These are phyloP conservation scores for Termitomyces eurrhizus DNA, from an alignment of 768 basidiomycete species.

Conservation along the genomic window DNA sequence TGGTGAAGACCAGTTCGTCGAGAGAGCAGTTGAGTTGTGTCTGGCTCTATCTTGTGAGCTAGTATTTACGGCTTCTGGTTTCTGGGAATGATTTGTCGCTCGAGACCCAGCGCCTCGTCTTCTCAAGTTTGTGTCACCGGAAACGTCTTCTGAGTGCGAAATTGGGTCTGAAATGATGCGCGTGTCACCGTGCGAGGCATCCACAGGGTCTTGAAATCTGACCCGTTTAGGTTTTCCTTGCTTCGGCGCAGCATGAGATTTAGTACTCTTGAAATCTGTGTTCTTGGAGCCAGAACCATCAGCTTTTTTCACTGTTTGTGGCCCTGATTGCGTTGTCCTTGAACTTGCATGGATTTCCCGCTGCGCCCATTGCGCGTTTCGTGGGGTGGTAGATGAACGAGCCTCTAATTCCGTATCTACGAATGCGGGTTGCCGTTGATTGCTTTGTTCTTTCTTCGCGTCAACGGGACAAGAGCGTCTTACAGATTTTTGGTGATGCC, in stretches of 20 bases:
- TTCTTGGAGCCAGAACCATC: too few relatives aligned
- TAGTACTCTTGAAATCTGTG: background rate
- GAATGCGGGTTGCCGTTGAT: background rate
- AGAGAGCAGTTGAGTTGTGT: background rate
- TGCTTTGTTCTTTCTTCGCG: background rate
- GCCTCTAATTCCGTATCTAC: background rate
- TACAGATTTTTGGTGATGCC: too few relatives aligned
- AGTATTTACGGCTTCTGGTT: background rate
- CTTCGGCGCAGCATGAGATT: background rate
- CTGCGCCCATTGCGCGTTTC: background rate
- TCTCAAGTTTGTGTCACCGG: background rate
- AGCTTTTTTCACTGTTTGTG: background rate
- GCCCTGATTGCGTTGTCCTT: background rate
- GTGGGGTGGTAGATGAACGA: background rate
- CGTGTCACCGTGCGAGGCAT: background rate
- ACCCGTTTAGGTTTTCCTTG: background rate
- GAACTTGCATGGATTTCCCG: background rate
- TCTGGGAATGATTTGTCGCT: too few relatives aligned
- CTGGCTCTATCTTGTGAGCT: background rate
- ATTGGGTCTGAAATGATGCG: background rate
- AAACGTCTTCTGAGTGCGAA: background rate
- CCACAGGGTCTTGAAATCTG: background rate
- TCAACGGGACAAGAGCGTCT: background rate
- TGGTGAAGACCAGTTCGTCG: background rate
- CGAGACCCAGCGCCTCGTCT: background rate